Evolutionary conservation across 1,284 basidiomycete species (phyloP).

Genomic region (Melanopsichium pennsylvanicum): DNA sequence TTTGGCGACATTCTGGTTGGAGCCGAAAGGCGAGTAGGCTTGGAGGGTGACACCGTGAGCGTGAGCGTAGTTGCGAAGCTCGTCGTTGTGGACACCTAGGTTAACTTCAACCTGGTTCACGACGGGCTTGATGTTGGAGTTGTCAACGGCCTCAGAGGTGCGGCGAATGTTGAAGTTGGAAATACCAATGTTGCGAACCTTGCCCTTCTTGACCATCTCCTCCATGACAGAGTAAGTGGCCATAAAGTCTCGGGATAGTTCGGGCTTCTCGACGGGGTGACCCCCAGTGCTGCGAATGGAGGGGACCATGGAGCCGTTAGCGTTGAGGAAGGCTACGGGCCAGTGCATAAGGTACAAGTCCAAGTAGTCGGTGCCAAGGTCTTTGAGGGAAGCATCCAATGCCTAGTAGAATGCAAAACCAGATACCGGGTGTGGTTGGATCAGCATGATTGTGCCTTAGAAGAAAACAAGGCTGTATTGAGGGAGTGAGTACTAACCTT

Average conservation of each 20-base stretch:
- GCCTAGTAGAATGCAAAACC: constrained; percentile 55
- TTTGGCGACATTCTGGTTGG: constrained; percentile 46
- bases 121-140: constrained; percentile 48
- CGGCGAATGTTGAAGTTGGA: constrained; percentile 62
- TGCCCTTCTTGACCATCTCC: constrained; percentile 61
- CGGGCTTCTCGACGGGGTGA: constrained; percentile 77
- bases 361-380: constrained; percentile 78
- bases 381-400: constrained; percentile 76
- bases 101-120: constrained; percentile 63
- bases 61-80: constrained; percentile 76
- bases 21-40: constrained; percentile 58
- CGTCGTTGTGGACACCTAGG: constrained; percentile 73
- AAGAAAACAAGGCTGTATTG: neutral
- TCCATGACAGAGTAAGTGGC: constrained; percentile 59
- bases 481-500: constrained; percentile 22
- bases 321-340: constrained; percentile 65
- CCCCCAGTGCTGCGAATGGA: constrained; percentile 52
- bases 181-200: constrained; percentile 72
- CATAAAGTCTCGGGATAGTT: constrained; percentile 53
- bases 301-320: constrained; percentile 48
- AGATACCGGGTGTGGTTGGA: neutral
- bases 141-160: constrained; percentile 41
- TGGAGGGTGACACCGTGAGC: constrained; percentile 46
- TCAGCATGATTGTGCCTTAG: neutral
- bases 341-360: constrained; percentile 86